A percentile compares a stretch with the other conserved stretches of the same genome.
phyloP scores from a whole-genome alignment of 2,329 filamentous ascomycete genomes.

The Botrytis fragariae region DNA sequence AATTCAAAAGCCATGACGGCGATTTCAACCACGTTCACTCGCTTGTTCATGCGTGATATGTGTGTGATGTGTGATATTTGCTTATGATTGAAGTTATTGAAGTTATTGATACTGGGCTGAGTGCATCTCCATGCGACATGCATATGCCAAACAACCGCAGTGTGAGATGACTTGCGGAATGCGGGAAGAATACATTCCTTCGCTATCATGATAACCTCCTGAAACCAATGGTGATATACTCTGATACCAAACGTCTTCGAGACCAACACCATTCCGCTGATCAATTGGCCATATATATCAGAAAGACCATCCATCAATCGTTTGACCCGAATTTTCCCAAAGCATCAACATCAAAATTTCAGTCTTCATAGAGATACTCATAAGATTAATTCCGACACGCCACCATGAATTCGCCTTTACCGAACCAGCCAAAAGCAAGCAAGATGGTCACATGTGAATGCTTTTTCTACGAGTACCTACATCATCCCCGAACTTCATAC shows the following conservation, averaged over 20 bases:
- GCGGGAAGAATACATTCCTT: neutral
- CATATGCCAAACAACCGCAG: neutral
- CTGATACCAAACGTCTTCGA: neutral
- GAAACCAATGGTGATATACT: neutral
- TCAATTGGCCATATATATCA: neutral
- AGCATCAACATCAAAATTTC: neutral
- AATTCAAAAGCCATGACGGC: neutral
- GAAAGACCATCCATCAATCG: neutral
- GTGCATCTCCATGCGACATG: neutral
- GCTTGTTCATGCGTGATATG: too few relatives aligned
- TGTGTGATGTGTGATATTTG: neutral
- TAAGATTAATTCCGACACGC: neutral
- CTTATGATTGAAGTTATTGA: neutral
- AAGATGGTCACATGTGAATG: slow-evolving; percentile 16
- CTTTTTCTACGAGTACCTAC: neutral
- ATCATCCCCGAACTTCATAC: neutral
- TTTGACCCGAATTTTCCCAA: neutral
- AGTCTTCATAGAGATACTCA: neutral
- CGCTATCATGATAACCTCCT: too few relatives aligned
- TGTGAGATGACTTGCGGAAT: neutral
- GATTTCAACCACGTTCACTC: neutral
- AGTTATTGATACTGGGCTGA: neutral
- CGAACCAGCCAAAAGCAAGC: slow-evolving; percentile 12
- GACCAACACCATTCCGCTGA: neutral
- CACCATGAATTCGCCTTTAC: neutral